Conservation (phyloP, 208 protist genomes). For the Acanthamoeba castellanii region DNA sequence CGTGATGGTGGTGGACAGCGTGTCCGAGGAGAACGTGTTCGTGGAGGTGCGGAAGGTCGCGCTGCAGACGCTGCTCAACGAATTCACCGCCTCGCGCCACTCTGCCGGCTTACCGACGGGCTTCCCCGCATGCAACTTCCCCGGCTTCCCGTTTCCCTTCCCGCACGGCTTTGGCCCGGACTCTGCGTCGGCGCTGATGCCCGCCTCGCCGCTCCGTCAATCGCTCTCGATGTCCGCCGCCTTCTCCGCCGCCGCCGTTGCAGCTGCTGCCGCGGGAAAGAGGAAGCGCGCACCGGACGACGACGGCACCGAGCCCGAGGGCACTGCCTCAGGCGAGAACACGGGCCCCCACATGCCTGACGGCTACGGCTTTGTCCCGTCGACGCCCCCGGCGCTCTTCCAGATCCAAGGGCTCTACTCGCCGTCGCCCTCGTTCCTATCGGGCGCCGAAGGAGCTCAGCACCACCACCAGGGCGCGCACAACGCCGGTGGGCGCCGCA, state of each 20-base stretch:
- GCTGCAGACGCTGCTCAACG: slow-evolving; percentile 2
- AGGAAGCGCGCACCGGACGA: background rate
- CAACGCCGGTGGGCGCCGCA: background rate
- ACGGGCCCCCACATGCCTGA: background rate
- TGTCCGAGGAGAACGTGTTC: slow-evolving; percentile 2
- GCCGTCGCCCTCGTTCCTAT: background rate
- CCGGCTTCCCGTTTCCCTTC: background rate
- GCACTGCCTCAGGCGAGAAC: background rate
- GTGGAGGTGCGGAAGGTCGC: slow-evolving; percentile 19
- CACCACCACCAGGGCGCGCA: background rate
- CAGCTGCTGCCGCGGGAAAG: background rate
- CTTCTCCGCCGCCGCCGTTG: background rate
- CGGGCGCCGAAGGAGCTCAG: too few relatives aligned
- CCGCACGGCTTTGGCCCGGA: background rate
- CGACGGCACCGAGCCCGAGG: background rate
- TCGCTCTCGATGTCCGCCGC: background rate
- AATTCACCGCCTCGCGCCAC: background rate
- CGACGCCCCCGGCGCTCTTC: background rate
- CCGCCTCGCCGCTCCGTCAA: background rate
- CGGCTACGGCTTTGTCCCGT: background rate
- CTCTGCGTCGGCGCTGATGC: background rate
- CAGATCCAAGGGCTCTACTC: background rate
- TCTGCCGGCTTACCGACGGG: background rate
- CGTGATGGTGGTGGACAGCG: slow-evolving; percentile 35
- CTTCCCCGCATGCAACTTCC: background rate